Base-by-base conservation (phyloP, 2,329 filamentous ascomycete genomes). In the Microsporum canis region DNA sequence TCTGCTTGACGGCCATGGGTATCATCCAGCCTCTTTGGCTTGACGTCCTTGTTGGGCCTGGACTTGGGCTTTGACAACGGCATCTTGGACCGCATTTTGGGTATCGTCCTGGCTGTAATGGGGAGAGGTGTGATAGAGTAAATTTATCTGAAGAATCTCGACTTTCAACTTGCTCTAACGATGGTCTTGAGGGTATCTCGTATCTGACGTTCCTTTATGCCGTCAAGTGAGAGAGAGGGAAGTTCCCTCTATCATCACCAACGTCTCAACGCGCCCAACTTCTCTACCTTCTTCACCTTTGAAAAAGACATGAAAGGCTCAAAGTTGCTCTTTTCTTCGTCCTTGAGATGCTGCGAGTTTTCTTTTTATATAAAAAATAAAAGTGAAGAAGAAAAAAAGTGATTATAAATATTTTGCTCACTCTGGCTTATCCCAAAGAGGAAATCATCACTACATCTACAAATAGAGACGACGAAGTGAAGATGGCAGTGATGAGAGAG, bases 331-430 rank as follows among this genome's bases (percentile, higher is more conserved):
- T 7, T n/a, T 43, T 12, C 39, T 43, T 17, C n/a, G 4, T 43
- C 39, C 17, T 43, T n/a, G 39, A 23, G 17, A 43, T n/a, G n/a
- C 17, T 6, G 39, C n/a, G 39, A 27, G 23, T 29, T 31, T 6
- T 53, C 10, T n/a, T 53, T 53, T 53, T 53, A 53, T 51, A 31
- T 2, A n/a, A n/a, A n/a, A 43, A 6, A 43, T n/a, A 43, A 23
- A n/a, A 1, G 17, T 5, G n/a, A n/a, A 43, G 14, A 43, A 43
- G 29, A 23, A 3, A 23, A 17, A 53, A 53, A 34, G 33, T 33
- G 29, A 53, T 34, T 53, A 53, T 53, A 53, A 53, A 53, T 53
- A 53, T 53, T 34, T 8, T 53, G 29, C 49, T 53, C 49, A 34
- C 49, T n/a, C 27, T 47, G 4, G 12, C 49, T 23, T 53, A 53